A percentile compares a stretch with the other conserved stretches of the same genome.
Evolutionary conservation across 345 rosid species (phyloP).

Genomic region (Anacardium occidentale): DNA sequence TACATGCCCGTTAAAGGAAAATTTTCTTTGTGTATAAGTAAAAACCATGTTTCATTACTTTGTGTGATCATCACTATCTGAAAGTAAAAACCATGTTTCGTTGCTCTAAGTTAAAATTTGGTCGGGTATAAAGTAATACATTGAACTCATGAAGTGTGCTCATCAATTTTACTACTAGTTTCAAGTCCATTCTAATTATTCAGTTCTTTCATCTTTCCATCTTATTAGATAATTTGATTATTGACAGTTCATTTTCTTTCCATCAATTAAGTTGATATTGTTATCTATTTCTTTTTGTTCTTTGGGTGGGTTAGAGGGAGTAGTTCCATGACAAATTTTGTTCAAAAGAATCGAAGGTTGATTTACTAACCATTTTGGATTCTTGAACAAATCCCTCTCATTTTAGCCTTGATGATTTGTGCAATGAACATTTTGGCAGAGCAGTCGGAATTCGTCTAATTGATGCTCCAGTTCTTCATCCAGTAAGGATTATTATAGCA

Average conservation of each 20-base stretch:
- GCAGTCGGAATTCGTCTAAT: conserved; percentile 67
- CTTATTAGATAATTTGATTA: not conserved
- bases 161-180: not conserved
- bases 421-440: conserved; percentile 49
- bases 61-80: not conserved
- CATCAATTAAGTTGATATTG: not conserved
- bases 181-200: not conserved
- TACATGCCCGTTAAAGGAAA: not conserved
- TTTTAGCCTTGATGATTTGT: conserved; percentile 20
- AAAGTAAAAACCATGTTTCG: not conserved
- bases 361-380: not conserved
- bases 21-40: not conserved
- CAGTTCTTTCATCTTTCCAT: not conserved
- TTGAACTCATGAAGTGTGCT: not conserved
- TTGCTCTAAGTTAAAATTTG: not conserved
- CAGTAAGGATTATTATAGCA: conserved; percentile 45
- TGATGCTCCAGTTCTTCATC: conserved; percentile 85
- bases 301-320: not conserved
- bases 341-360: not conserved
- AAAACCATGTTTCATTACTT: not conserved
- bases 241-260: not conserved
- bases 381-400: not conserved
- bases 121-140: not conserved
- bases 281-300: not conserved
- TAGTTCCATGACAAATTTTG: not conserved